These are phyloP conservation scores for Auriscalpium orientale DNA, from an alignment of 768 basidiomycete genomes.

Conservation along the genomic window DNA sequence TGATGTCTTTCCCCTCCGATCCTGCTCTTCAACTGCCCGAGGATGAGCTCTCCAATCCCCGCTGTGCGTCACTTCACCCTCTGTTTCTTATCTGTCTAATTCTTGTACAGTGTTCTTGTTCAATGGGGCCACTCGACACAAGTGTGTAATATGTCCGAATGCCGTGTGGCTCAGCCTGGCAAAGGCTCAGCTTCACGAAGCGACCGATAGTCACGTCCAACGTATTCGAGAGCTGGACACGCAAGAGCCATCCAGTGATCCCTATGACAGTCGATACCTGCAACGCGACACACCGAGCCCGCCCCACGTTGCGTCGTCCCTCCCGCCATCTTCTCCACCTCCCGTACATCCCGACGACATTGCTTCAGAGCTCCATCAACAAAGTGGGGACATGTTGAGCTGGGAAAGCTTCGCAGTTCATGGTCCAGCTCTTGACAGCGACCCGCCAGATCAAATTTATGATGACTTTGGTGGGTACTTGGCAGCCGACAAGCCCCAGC, in stretches of 20 bases:
- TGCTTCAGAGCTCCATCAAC: background rate
- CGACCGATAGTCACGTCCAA: background rate
- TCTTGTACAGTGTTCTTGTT: background rate
- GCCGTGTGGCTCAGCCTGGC: background rate
- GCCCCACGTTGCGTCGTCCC: too few species aligned
- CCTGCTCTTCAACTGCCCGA: background rate
- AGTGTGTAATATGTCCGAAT: background rate
- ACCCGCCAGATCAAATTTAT: slow-evolving; percentile 4
- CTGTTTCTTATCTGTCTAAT: background rate
- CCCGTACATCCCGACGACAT: too few species aligned
- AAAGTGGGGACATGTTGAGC: background rate
- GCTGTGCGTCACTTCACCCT: background rate
- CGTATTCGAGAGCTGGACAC: background rate
- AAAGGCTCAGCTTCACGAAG: background rate
- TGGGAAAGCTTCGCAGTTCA: background rate
- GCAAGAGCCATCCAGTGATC: background rate
- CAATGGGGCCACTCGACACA: background rate
- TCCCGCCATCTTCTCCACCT: too few species aligned
- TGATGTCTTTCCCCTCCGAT: too few species aligned
- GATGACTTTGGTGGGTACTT: slow-evolving; percentile 9
- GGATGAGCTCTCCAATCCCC: background rate
- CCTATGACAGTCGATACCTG: background rate
- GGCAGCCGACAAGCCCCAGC: background rate
- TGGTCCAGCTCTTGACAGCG: slow-evolving; percentile 4
- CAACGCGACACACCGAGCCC: background rate